A percentile compares a stretch with the other conserved stretches of the same genome.
Evolutionary conservation across 345 rosid species (phyloP).

Genomic region (Bruguiera gymnorhiza): DNA sequence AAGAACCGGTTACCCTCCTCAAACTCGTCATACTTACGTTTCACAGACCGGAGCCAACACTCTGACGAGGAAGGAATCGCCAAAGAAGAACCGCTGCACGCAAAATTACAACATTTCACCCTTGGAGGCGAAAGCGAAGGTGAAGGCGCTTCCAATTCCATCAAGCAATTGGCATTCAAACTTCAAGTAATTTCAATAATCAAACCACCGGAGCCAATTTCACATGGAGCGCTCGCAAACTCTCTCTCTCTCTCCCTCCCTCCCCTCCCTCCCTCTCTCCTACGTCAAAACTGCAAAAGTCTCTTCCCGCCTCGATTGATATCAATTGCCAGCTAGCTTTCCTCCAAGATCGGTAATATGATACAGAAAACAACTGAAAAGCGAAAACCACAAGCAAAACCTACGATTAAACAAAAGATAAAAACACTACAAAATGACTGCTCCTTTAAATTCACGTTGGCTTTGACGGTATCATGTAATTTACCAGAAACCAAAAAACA

Average conservation of each 20-base stretch:
- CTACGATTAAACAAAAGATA: background rate
- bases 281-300: background rate
- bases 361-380: background rate
- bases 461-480: too few relatives aligned
- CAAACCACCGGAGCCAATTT: background rate
- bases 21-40: constrained; percentile 63
- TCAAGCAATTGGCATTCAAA: constrained; percentile 33
- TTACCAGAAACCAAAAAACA: too few relatives aligned
- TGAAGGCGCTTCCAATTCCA: constrained; percentile 52
- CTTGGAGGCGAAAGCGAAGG: constrained; percentile 16
- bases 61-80: constrained; percentile 20
- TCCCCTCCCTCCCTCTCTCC: background rate
- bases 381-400: background rate
- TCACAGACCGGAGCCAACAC: constrained; percentile 64
- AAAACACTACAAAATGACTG: too few relatives aligned
- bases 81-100: constrained; percentile 48
- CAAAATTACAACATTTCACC: constrained; percentile 59
- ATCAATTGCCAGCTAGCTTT: background rate
- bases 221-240: background rate
- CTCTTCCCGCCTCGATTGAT: background rate
- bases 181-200: background rate
- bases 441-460: too few relatives aligned
- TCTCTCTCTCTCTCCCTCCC: background rate
- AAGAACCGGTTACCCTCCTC: constrained; percentile 45
- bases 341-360: background rate